Conservation (phyloP, 371 early-diverging fungal species). For the Rhizomucor pusillus region DNA sequence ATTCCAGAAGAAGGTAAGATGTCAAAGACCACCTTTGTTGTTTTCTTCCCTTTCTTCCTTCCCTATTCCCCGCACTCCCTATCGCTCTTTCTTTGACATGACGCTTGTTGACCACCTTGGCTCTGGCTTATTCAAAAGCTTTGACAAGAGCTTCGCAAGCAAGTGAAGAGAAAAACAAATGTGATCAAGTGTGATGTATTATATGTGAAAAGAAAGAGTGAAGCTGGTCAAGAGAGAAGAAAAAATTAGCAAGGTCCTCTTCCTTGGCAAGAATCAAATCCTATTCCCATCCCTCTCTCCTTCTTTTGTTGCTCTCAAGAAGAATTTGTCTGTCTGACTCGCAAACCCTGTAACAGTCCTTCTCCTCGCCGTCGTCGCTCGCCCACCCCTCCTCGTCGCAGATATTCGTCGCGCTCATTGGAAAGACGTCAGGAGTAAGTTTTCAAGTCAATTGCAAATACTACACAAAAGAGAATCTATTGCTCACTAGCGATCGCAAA, state of each 20-base stretch:
- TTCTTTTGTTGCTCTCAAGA: slow-evolving; percentile 4
- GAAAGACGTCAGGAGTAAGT: slow-evolving; percentile 7
- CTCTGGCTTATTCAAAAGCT: slow-evolving; percentile 7
- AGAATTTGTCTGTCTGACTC: slow-evolving; percentile 8
- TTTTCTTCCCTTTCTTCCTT: neutral
- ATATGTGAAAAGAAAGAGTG: slow-evolving; percentile 2
- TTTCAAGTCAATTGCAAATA: neutral
- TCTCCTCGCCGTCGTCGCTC: slow-evolving; percentile 33
- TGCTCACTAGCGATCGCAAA: neutral
- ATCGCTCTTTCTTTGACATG: slow-evolving; percentile 5
- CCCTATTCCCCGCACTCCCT: neutral
- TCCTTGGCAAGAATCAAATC: slow-evolving; percentile 1
- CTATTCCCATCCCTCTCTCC: slow-evolving; percentile 1
- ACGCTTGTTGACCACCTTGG: slow-evolving; percentile 1
- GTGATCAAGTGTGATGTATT: slow-evolving; percentile 1
- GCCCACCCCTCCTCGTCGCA: slow-evolving; percentile 27
- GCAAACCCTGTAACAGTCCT: slow-evolving; percentile 3
- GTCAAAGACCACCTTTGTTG: neutral
- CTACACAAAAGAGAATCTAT: neutral
- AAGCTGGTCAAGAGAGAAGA: slow-evolving; percentile 9
- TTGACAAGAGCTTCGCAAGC: slow-evolving; percentile 2
- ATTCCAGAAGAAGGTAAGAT: slow-evolving; percentile 15
- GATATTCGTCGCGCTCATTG: slow-evolving; percentile 15
- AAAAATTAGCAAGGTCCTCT: slow-evolving; percentile 2
- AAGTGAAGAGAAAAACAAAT: slow-evolving; percentile 1